phyloP scores from a whole-genome alignment of 257 asterid species.

The Solanum verrucosum region DNA sequence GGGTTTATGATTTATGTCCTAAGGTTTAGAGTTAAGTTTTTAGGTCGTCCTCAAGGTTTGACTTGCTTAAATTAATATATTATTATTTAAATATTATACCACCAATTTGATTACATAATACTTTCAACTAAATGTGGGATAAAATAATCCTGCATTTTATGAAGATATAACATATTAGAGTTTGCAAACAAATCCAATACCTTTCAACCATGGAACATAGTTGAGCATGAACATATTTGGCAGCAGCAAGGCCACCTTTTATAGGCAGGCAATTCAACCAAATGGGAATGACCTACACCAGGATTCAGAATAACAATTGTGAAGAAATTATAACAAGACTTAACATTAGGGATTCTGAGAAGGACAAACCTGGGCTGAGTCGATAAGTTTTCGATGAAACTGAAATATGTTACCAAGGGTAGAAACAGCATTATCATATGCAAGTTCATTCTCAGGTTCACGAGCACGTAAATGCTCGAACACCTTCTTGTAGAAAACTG shows the following conservation, averaged over 20 bases:
- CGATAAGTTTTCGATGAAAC: neutral
- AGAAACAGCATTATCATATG: neutral
- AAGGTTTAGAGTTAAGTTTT: no score
- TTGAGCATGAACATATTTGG: constrained; percentile 79
- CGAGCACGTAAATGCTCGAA: constrained; percentile 53
- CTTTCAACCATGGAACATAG: constrained; percentile 92
- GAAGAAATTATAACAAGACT: neutral
- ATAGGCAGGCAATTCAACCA: constrained; percentile 92
- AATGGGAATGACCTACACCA: constrained; percentile 66
- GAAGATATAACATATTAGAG: neutral
- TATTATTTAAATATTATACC: no score
- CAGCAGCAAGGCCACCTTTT: constrained; percentile 70
- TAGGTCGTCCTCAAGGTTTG: no score
- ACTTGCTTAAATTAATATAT: no score
- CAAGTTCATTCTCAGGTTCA: constrained; percentile 38
- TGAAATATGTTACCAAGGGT: neutral
- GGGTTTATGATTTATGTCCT: no score
- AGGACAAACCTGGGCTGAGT: neutral
- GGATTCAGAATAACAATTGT: neutral
- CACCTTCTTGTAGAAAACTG: no score
- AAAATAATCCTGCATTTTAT: no score
- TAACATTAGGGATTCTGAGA: neutral
- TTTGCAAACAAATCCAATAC: constrained; percentile 14
- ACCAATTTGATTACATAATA: no score
- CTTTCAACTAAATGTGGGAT: no score